Conservation (phyloP, 2,329 filamentous ascomycete genomes). For the Metarhizium anisopliae region DNA sequence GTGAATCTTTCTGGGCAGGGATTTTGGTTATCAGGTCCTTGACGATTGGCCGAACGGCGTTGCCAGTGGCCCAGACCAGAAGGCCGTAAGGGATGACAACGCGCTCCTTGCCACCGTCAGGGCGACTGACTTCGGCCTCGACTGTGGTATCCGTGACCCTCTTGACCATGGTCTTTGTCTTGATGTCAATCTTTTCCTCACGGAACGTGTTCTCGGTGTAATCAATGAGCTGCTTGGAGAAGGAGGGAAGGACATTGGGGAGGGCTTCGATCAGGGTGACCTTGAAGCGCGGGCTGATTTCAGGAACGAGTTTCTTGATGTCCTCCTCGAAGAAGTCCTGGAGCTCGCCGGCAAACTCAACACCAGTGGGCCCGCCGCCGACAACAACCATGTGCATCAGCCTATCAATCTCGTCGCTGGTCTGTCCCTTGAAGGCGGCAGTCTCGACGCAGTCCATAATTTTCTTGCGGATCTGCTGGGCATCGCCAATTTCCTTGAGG, state of each 20-base stretch:
- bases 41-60: conserved; percentile 81
- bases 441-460: conserved; percentile 99
- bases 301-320: conserved; percentile 94
- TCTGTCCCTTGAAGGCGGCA: conserved; percentile 95
- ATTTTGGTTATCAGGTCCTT: conserved; percentile 88
- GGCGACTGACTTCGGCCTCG: conserved; percentile 74
- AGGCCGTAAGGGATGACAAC: conserved; percentile 87
- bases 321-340: conserved; percentile 99
- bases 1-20: conserved; percentile 88
- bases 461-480: conserved; percentile 91
- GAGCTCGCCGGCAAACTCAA: conserved; percentile 96
- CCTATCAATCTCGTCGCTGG: conserved; percentile 77
- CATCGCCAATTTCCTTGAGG: conserved; percentile 95
- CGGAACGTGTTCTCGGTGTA: conserved; percentile 99
- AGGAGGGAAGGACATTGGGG: conserved; percentile 93
- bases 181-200: conserved; percentile 95
- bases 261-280: conserved; percentile 96
- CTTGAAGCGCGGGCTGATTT: conserved; percentile 90
- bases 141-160: conserved; percentile 88
- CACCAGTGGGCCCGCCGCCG: conserved; percentile 88
- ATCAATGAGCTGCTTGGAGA: conserved; percentile 98
- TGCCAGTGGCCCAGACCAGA: conserved; percentile 96
- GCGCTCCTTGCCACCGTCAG: conserved; percentile 75
- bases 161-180: conserved; percentile 99
- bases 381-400: conserved; percentile 97